Percentiles rank a stretch among this genome's conserved stretches.
Conservation (phyloP, 148 eudicot species). For the Simmondsia chinensis region DNA sequence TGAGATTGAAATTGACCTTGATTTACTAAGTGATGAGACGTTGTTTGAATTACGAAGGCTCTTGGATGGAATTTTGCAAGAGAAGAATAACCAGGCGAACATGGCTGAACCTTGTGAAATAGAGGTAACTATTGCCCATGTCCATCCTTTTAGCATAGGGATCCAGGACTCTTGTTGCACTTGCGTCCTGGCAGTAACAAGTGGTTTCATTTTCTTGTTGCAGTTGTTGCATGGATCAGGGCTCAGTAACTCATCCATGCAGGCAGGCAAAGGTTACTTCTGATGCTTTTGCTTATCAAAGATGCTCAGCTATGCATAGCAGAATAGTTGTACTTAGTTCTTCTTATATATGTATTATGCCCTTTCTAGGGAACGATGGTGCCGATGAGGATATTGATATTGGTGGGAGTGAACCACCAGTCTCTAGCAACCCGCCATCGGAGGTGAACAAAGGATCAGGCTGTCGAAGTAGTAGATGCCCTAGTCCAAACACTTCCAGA, state of each 20-base stretch:
- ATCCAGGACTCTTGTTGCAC: too few relatives aligned
- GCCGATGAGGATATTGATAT: too few relatives aligned
- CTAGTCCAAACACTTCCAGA: background rate
- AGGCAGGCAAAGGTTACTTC: conserved; percentile 38
- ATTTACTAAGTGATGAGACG: conserved; percentile 38
- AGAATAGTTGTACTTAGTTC: background rate
- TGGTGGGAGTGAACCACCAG: too few relatives aligned
- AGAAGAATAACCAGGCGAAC: conserved; percentile 23
- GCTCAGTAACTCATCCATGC: conserved; percentile 59
- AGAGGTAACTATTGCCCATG: too few relatives aligned
- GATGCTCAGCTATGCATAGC: background rate
- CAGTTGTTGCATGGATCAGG: conserved; percentile 53
- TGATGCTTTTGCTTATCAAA: background rate
- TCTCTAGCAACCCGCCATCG: too few relatives aligned
- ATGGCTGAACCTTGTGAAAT: conserved; percentile 59
- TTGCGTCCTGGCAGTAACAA: too few relatives aligned
- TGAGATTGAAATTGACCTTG: conserved; percentile 66
- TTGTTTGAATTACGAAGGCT: conserved; percentile 43
- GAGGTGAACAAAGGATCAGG: too few relatives aligned
- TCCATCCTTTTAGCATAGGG: too few relatives aligned
- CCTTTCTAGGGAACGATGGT: too few relatives aligned
- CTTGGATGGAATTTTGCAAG: conserved; percentile 37
- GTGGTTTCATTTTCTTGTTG: conserved; percentile 3
- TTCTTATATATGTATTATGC: background rate
- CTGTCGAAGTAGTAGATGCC: conserved; percentile 2